These are phyloP conservation scores for Teratosphaeria nubilosa DNA, from an alignment of 2,329 filamentous ascomycete species.

Conservation along the genomic window DNA sequence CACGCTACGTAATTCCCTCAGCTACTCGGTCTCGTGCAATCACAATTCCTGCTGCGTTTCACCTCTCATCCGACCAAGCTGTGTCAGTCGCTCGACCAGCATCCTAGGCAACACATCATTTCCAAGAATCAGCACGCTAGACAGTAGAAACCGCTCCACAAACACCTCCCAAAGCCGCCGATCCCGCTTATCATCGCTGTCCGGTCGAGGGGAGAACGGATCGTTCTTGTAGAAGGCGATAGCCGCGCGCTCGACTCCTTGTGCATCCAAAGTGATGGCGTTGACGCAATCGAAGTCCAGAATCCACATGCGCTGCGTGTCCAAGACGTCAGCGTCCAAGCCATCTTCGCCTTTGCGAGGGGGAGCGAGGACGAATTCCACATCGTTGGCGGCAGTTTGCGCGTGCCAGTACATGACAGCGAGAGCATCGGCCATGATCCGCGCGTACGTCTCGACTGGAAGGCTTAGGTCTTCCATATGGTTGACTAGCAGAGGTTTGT, in stretches of 20 bases:
- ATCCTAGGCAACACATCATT: conserved; percentile 3
- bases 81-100: conserved; percentile 8
- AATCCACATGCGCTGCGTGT: conserved; percentile 19
- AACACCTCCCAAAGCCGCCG: conserved; percentile 8
- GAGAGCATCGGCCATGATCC: conserved; percentile 40
- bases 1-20: too few species aligned
- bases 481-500: conserved; percentile 41
- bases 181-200: conserved; percentile 2
- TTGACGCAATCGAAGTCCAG: conserved; percentile 53
- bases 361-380: conserved; percentile 45
- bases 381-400: conserved; percentile 41
- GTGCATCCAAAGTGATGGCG: conserved; percentile 35
- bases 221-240: conserved; percentile 41
- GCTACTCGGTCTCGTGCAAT: neutral
- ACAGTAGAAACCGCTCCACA: conserved; percentile 2
- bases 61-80: neutral
- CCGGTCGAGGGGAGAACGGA: conserved; percentile 40
- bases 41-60: neutral
- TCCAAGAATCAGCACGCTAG: conserved; percentile 3
- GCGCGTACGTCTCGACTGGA: conserved; percentile 27
- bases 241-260: conserved; percentile 34
- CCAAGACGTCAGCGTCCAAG: conserved; percentile 3
- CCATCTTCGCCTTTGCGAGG: neutral
- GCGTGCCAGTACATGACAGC: conserved; percentile 43
- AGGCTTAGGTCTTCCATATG: conserved; percentile 39